Conservation (phyloP, 208 protist genomes). For the Wallacemonas collosoma region DNA sequence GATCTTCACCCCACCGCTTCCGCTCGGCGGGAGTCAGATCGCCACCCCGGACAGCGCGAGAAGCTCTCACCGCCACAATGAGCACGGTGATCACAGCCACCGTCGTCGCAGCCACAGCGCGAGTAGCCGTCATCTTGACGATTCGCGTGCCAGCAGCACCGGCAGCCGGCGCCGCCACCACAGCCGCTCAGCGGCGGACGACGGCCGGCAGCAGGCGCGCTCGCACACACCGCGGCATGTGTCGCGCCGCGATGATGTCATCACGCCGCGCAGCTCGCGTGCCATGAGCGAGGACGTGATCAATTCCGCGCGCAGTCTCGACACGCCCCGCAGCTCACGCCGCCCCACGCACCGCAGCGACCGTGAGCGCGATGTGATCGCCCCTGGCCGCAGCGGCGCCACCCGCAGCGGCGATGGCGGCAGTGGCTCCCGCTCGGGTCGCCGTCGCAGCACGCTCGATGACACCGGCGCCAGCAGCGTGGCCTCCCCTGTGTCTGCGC, state of each 20-base stretch:
- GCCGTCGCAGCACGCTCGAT: not conserved
- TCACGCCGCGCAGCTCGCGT: slow-evolving; percentile 38
- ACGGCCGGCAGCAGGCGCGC: slow-evolving; percentile 8
- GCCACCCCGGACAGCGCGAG: slow-evolving; percentile 20
- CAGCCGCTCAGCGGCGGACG: slow-evolving; percentile 14
- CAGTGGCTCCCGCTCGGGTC: no score
- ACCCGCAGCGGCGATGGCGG: not conserved
- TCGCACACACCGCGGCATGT: slow-evolving; percentile 3
- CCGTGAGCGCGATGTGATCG: not conserved
- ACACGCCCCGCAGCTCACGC: slow-evolving; percentile 31
- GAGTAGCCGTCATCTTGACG: slow-evolving; percentile 8
- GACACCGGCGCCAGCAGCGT: not conserved
- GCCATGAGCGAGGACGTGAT: slow-evolving; percentile 29
- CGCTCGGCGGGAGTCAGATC: slow-evolving; percentile 2
- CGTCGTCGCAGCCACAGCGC: slow-evolving; percentile 14
- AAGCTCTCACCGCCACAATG: slow-evolving; percentile 31
- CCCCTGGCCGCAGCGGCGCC: slow-evolving; percentile 22
- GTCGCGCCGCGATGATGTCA: slow-evolving; percentile 23
- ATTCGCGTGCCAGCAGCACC: slow-evolving; percentile 3
- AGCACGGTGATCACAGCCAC: slow-evolving; percentile 20
- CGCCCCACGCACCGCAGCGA: slow-evolving; percentile 33
- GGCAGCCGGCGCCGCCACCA: slow-evolving; percentile 13
- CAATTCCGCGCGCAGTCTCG: slow-evolving; percentile 11
- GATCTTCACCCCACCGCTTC: slow-evolving; percentile 26
- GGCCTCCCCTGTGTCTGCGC: not conserved